phyloP scores from a whole-genome alignment of 164 flowering plant genomes.

The Macadamia tetraphylla region DNA sequence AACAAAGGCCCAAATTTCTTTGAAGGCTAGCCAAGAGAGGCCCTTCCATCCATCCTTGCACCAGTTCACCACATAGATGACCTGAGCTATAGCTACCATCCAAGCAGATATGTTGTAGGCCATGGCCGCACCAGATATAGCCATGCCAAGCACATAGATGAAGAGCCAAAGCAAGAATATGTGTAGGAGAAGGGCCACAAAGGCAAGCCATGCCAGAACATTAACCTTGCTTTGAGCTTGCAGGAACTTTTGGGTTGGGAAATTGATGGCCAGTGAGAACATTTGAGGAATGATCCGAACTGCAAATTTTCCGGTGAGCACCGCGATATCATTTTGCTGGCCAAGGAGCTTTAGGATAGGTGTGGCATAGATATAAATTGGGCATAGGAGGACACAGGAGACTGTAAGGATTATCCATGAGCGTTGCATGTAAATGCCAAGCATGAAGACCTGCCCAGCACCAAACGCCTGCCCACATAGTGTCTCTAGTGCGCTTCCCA shows the following conservation, averaged over 20 bases:
- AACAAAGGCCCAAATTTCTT: slow-evolving; percentile 68
- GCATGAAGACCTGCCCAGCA: slow-evolving; percentile 68
- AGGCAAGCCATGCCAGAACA: slow-evolving; percentile 55
- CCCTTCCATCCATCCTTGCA: slow-evolving; percentile 86
- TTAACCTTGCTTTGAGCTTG: slow-evolving; percentile 79
- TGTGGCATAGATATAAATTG: slow-evolving; percentile 58
- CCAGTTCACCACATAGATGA: slow-evolving; percentile 58
- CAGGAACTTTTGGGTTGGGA: slow-evolving; percentile 78
- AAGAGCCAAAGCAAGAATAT: slow-evolving; percentile 42
- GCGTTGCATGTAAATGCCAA: slow-evolving; percentile 83
- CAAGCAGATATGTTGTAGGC: slow-evolving; percentile 62
- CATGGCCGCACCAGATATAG: slow-evolving; percentile 58
- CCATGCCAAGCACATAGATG: slow-evolving; percentile 56
- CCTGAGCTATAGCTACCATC: slow-evolving; percentile 57
- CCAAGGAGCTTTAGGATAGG: slow-evolving; percentile 66
- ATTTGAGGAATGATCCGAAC: slow-evolving; percentile 67
- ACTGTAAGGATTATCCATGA: slow-evolving; percentile 65
- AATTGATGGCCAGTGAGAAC: slow-evolving; percentile 76
- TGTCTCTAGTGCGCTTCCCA: slow-evolving; percentile 92
- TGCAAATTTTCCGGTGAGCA: slow-evolving; percentile 62
- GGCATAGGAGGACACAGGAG: slow-evolving; percentile 38
- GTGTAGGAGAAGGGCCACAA: slow-evolving; percentile 45
- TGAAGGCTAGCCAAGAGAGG: slow-evolving; percentile 68
- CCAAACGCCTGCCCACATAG: slow-evolving; percentile 92
- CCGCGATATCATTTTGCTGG: slow-evolving; percentile 52